A percentile compares a stretch with the other conserved stretches of the same genome.
phyloP scores from a whole-genome alignment of 345 rosid genomes.

The Dimocarpus longan region DNA sequence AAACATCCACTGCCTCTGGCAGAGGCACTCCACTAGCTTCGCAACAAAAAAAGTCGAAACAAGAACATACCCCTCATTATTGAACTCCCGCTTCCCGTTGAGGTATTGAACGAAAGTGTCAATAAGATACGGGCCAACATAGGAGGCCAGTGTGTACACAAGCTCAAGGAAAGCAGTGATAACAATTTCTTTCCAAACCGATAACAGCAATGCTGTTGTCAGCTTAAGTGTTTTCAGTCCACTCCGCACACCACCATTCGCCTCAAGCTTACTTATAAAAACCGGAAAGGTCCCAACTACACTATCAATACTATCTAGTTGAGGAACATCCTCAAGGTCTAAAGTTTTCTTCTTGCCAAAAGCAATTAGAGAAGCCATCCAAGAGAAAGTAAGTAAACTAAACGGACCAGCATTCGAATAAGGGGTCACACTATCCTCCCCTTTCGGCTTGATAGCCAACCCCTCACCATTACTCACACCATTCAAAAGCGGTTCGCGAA shows the following conservation, averaged over 20 bases:
- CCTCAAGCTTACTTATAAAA: conserved; percentile 36
- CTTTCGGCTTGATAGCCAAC: conserved; percentile 27
- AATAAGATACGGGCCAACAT: conserved; percentile 44
- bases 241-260: conserved; percentile 31
- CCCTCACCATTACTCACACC: conserved; percentile 20
- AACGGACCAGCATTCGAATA: conserved; percentile 46
- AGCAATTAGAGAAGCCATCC: conserved; percentile 42
- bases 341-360: conserved; percentile 43
- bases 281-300: conserved; percentile 29
- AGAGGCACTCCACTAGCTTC: conserved; percentile 36
- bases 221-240: conserved; percentile 39
- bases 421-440: conserved; percentile 34
- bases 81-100: conserved; percentile 21
- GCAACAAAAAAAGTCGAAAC: conserved; percentile 33
- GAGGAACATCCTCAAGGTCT: conserved; percentile 49
- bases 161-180: conserved; percentile 32
- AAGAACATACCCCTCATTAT: conserved; percentile 33
- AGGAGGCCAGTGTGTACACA: conserved; percentile 27
- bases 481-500: conserved; percentile 23
- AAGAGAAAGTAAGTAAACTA: conserved; percentile 44
- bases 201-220: conserved; percentile 39
- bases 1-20: conserved; percentile 32
- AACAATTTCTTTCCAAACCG: conserved; percentile 34
- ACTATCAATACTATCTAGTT: conserved; percentile 39
- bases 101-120: conserved; percentile 40